These are phyloP conservation scores for Dentipellis fragilis DNA, from an alignment of 768 basidiomycete species.

Conservation along the genomic window DNA sequence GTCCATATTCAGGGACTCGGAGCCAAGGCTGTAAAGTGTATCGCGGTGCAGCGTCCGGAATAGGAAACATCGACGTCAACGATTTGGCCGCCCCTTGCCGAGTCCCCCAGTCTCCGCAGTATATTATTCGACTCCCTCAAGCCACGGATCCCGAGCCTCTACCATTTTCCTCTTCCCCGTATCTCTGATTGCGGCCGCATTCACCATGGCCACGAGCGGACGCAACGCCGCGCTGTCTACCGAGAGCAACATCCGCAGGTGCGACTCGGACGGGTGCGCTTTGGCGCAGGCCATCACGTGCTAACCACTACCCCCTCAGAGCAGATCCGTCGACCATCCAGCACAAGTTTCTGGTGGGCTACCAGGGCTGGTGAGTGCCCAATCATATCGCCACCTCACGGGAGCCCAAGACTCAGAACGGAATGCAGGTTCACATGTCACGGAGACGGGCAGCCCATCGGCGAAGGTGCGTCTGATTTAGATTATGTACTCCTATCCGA, in stretches of 20 bases:
- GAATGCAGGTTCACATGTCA: constrained; percentile 56
- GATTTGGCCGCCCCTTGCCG: neutral
- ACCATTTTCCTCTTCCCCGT: neutral
- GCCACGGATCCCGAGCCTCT: neutral
- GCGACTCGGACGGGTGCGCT: neutral
- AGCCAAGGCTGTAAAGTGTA: neutral
- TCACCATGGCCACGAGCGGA: neutral
- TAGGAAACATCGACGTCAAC: neutral
- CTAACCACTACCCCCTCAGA: constrained; percentile 18
- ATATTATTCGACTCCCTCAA: no score
- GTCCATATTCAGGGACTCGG: no score
- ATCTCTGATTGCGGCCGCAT: neutral
- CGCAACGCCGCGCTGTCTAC: constrained; percentile 7
- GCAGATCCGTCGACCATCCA: constrained; percentile 71
- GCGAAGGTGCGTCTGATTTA: constrained; percentile 41
- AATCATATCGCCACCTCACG: neutral
- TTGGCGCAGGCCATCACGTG: constrained; percentile 1
- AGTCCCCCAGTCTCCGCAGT: no score
- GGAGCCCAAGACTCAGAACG: no score
- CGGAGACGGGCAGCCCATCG: constrained; percentile 59
- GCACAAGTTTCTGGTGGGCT: constrained; percentile 77
- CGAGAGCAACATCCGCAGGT: constrained; percentile 11
- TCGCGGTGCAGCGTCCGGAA: neutral
- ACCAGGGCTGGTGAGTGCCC: constrained; percentile 68
- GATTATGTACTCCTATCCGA: neutral